Conservation (phyloP, 352 stramenopile species). For the Phytophthora citrophthora region DNA sequence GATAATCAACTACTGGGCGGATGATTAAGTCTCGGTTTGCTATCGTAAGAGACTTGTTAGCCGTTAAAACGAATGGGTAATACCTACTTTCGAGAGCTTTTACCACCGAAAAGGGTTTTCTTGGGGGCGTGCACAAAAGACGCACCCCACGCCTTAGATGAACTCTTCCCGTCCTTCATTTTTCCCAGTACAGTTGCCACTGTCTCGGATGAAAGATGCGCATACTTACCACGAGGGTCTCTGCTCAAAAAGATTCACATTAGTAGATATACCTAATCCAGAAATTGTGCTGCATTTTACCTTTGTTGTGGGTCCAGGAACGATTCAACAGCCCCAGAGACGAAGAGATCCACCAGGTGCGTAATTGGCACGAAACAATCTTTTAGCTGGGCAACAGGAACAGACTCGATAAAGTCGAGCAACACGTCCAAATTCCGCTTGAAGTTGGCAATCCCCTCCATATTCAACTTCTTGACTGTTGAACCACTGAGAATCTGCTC, state of each 20-base stretch:
- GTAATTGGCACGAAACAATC: constrained; percentile 72
- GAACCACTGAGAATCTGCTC: constrained; percentile 71
- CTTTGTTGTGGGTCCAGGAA: constrained; percentile 71
- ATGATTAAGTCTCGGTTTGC: neutral
- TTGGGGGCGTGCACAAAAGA: constrained; percentile 44
- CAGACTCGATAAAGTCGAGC: constrained; percentile 64
- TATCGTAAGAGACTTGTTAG: too few species aligned
- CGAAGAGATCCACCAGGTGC: constrained; percentile 72
- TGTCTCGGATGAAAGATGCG: constrained; percentile 68
- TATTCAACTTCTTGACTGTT: constrained; percentile 72
- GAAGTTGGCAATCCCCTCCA: constrained; percentile 76
- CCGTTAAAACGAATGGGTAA: too few species aligned
- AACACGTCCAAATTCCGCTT: constrained; percentile 80
- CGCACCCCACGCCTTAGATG: constrained; percentile 56
- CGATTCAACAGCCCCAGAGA: constrained; percentile 62
- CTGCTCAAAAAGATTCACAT: constrained; percentile 21
- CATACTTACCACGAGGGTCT: constrained; percentile 63
- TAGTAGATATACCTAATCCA: neutral
- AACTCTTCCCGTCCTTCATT: constrained; percentile 68
- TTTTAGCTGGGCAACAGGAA: constrained; percentile 63
- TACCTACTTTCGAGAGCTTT: constrained; percentile 63
- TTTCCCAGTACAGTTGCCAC: constrained; percentile 76
- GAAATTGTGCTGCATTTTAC: constrained; percentile 23
- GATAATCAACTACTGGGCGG: constrained; percentile 4
- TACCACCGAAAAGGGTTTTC: constrained; percentile 65